phyloP scores from a whole-genome alignment of 1,139 yeast species.

The Candida sp. region DNA sequence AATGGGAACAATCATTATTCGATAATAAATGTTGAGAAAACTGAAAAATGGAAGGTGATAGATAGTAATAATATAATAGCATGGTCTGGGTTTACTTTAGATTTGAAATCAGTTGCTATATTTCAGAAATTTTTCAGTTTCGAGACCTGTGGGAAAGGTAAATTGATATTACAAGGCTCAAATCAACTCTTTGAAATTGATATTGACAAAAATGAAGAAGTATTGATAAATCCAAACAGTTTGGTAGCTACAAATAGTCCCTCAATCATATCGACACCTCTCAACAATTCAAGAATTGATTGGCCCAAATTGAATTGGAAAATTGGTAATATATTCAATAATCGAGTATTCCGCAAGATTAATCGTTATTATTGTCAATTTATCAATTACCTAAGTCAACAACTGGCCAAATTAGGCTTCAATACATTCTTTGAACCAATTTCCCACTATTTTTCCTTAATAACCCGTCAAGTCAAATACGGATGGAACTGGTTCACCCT shows the following conservation, averaged over 20 bases:
- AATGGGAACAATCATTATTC: constrained; percentile 28
- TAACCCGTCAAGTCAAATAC: background rate
- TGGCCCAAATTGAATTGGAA: background rate
- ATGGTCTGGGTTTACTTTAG: constrained; percentile 42
- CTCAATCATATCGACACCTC: background rate
- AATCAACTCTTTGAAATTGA: constrained; percentile 31
- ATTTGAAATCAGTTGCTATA: constrained; percentile 14
- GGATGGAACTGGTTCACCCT: constrained; percentile 9
- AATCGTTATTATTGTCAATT: background rate
- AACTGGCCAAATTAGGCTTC: constrained; percentile 1
- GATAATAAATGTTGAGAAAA: constrained; percentile 16
- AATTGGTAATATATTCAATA: background rate
- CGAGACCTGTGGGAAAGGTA: constrained; percentile 32
- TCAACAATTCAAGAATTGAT: constrained; percentile 1
- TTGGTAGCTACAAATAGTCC: constrained; percentile 28
- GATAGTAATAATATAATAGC: constrained; percentile 34
- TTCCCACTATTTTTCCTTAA: background rate
- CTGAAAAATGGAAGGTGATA: constrained; percentile 32
- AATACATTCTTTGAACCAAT: background rate
- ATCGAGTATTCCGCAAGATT: background rate
- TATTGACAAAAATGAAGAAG: constrained; percentile 25
- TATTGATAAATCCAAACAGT: constrained; percentile 31
- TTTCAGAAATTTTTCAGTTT: constrained; percentile 19
- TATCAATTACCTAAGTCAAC: background rate
- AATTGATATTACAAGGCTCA: constrained; percentile 30